Evolutionary conservation across 306 rosid species (phyloP).

Genomic region (Gynostemma pentaphyllum): DNA sequence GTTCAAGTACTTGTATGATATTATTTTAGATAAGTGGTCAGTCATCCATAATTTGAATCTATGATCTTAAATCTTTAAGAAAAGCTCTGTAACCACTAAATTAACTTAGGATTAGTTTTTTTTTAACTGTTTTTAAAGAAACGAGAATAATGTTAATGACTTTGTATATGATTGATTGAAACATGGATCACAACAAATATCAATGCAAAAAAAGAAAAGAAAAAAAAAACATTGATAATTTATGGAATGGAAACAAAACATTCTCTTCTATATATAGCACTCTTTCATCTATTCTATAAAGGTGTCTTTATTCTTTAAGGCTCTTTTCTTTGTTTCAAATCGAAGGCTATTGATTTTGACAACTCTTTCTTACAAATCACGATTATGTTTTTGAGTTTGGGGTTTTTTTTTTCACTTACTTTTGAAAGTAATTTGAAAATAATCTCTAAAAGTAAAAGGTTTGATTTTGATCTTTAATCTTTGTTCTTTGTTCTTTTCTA

Average conservation of each 20-base stretch:
- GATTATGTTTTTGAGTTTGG: neutral
- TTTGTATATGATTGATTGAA: neutral
- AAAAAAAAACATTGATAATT: slow-evolving; percentile 4
- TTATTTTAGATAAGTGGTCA: too few relatives aligned
- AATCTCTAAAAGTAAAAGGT: too few relatives aligned
- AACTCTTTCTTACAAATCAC: neutral
- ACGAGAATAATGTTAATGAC: neutral
- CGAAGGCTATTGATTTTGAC: slow-evolving; percentile 4
- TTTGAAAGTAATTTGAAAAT: too few relatives aligned
- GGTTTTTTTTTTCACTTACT: neutral
- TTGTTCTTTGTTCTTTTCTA: too few relatives aligned
- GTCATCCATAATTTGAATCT: too few relatives aligned
- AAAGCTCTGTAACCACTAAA: too few relatives aligned
- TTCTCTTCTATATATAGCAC: slow-evolving; percentile 3
- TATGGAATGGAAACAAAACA: slow-evolving; percentile 12
- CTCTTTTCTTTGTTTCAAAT: slow-evolving; percentile 1
- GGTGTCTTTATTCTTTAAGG: slow-evolving; percentile 8
- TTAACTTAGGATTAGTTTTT: too few relatives aligned
- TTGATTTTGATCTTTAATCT: too few relatives aligned
- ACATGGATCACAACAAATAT: slow-evolving; percentile 5
- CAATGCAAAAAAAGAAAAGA: neutral
- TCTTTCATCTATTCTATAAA: slow-evolving; percentile 10
- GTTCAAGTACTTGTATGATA: too few relatives aligned
- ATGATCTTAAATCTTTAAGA: too few relatives aligned
- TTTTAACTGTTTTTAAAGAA: neutral